Percentiles rank a stretch among this genome's conserved stretches.
Evolutionary conservation across 1,139 yeast species (phyloP).

Genomic region (Taphrina wiesneri): DNA sequence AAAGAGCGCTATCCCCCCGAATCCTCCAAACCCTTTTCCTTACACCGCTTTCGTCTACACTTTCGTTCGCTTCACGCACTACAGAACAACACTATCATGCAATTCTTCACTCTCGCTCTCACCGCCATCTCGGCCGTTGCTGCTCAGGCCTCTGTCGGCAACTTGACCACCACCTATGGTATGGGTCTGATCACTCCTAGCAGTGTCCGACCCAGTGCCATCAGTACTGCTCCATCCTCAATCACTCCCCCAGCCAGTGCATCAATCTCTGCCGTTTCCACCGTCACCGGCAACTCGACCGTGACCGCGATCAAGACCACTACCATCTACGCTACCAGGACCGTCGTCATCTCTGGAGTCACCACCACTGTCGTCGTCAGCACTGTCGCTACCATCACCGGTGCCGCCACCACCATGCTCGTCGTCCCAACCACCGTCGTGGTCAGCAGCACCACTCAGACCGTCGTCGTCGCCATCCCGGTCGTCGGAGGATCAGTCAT

Average conservation of each 20-base stretch:
- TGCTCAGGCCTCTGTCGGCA: neutral
- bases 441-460: neutral
- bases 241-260: neutral
- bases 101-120: constrained; percentile 27
- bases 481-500: constrained; percentile 26
- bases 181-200: neutral
- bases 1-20: neutral
- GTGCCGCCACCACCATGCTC: constrained; percentile 16
- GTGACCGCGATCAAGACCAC: constrained; percentile 1
- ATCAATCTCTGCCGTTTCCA: neutral
- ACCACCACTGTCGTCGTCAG: constrained; percentile 15
- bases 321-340: constrained; percentile 19
- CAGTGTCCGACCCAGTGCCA: neutral
- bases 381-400: constrained; percentile 4
- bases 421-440: constrained; percentile 15
- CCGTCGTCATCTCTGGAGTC: neutral
- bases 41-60: neutral
- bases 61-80: neutral
- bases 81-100: neutral
- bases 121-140: constrained; percentile 9
- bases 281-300: neutral
- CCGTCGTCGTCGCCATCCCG: constrained; percentile 21
- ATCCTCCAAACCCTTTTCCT: neutral
- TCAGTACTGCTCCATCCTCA: neutral
- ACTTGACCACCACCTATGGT: neutral